These are phyloP conservation scores for Pseudonectria foliicola DNA, from an alignment of 2,329 filamentous ascomycete species.

Conservation along the genomic window DNA sequence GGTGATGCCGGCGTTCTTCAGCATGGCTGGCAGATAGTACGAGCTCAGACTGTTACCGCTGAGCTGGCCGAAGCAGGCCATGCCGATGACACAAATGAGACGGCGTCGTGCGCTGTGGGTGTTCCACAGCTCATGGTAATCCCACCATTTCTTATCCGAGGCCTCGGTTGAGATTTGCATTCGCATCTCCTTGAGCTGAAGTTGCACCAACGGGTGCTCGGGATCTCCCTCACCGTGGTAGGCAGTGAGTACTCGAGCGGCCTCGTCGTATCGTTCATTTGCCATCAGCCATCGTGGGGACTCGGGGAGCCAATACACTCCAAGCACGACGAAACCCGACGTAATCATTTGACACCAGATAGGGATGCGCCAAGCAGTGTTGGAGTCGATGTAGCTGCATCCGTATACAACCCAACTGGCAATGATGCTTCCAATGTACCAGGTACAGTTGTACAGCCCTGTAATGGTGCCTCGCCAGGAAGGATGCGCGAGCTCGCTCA, in stretches of 20 bases:
- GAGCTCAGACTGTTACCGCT: conserved; percentile 42
- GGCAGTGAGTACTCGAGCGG: conserved; percentile 28
- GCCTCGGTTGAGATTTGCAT: conserved; percentile 32
- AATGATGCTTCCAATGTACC: conserved; percentile 39
- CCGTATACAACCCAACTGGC: conserved; percentile 49
- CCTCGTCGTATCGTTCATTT: conserved; percentile 29
- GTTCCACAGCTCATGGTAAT: conserved; percentile 46
- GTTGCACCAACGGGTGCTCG: conserved; percentile 30
- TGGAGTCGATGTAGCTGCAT: conserved; percentile 28
- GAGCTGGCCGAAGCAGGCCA: conserved; percentile 49
- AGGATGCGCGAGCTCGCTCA: conserved; percentile 45
- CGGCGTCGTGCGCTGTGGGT: conserved; percentile 40
- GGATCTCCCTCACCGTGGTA: conserved; percentile 26
- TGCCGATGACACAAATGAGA: conserved; percentile 43
- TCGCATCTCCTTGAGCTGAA: conserved; percentile 35
- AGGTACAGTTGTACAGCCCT: conserved; percentile 33
- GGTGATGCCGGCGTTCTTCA: conserved; percentile 16
- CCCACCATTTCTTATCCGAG: conserved; percentile 46
- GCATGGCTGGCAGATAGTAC: conserved; percentile 48
- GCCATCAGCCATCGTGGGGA: conserved; percentile 36
- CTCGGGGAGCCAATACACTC: conserved; percentile 32
- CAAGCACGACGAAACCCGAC: conserved; percentile 28
- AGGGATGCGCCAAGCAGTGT: conserved; percentile 30
- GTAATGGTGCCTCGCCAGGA: conserved; percentile 40
- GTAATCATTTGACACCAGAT: conserved; percentile 32